Evolutionary conservation across 352 stramenopile genomes (phyloP).

Genomic region (Phytophthora hybrid): DNA sequence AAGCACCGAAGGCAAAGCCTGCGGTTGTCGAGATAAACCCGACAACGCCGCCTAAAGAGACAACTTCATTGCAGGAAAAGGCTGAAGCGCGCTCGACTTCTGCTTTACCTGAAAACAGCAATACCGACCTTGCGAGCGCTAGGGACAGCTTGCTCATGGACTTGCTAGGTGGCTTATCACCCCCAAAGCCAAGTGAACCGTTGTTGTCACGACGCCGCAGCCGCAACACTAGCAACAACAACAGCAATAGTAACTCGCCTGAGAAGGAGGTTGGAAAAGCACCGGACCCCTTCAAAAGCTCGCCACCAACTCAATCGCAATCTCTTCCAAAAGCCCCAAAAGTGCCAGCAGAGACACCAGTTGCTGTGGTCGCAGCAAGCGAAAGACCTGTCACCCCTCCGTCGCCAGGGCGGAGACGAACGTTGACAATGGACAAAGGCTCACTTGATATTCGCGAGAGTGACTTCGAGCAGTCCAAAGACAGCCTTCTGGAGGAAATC

Average conservation of each 20-base stretch:
- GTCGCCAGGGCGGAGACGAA: conserved; percentile 44
- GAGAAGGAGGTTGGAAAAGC: conserved; percentile 27
- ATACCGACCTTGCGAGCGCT: conserved; percentile 41
- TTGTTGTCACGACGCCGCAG: conserved; percentile 10
- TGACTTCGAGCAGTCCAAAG: conserved; percentile 78
- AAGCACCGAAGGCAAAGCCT: background rate
- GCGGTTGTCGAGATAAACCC: conserved; percentile 2
- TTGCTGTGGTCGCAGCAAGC: background rate
- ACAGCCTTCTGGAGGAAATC: conserved; percentile 72
- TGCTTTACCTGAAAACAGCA: background rate
- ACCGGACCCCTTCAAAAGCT: conserved; percentile 22
- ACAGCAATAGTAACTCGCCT: conserved; percentile 33
- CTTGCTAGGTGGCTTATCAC: conserved; percentile 50
- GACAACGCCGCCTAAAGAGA: conserved; percentile 12
- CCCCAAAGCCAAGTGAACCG: conserved; percentile 37
- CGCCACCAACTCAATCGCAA: conserved; percentile 16
- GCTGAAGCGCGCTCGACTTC: background rate
- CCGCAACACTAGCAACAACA: conserved; percentile 21
- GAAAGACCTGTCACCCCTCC: conserved; percentile 16
- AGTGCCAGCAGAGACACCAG: conserved; percentile 11
- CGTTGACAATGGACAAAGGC: conserved; percentile 53
- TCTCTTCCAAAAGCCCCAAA: conserved; percentile 15
- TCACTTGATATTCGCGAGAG: conserved; percentile 54
- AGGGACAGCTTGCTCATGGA: conserved; percentile 67
- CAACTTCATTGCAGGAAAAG: conserved; percentile 7